Evolutionary conservation across 345 rosid genomes (phyloP).

Genomic region (Populus euphratica): DNA sequence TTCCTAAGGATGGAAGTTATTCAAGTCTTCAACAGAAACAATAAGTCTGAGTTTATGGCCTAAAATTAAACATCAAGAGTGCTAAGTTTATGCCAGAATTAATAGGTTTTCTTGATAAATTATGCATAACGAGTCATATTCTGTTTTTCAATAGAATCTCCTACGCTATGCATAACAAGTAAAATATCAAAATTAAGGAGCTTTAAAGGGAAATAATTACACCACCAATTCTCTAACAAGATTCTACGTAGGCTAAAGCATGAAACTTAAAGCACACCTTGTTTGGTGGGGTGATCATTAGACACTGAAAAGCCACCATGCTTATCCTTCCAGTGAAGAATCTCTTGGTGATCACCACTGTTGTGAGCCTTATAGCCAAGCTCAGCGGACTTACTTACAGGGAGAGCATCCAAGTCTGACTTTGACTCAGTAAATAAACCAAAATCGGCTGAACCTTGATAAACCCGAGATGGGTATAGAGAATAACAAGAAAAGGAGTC

Average conservation of each 20-base stretch:
- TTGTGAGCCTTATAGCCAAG: not conserved
- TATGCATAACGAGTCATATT: not conserved
- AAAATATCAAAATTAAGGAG: not conserved
- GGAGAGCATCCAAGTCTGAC: not conserved
- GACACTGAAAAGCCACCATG: not conserved
- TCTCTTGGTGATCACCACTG: constrained; percentile 2
- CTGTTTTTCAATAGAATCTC: not conserved
- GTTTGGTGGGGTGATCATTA: constrained; percentile 7
- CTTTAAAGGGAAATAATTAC: not conserved
- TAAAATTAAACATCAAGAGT: not conserved
- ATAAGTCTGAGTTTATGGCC: not conserved
- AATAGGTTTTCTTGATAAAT: not conserved
- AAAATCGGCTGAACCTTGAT: not conserved
- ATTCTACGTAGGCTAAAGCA: not conserved
- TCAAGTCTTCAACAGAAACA: not conserved
- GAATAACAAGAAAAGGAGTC: not conserved
- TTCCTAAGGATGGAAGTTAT: not conserved
- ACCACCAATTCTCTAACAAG: not conserved
- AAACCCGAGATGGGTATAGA: not conserved
- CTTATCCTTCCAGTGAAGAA: constrained; percentile 1
- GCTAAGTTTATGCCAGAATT: not conserved
- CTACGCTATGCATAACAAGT: not conserved
- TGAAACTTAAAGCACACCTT: constrained; percentile 25
- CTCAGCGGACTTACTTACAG: not conserved
- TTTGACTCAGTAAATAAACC: not conserved